Conservation (phyloP, 495 filamentous ascomycete genomes). For the Staphylotrichum longicolle region DNA sequence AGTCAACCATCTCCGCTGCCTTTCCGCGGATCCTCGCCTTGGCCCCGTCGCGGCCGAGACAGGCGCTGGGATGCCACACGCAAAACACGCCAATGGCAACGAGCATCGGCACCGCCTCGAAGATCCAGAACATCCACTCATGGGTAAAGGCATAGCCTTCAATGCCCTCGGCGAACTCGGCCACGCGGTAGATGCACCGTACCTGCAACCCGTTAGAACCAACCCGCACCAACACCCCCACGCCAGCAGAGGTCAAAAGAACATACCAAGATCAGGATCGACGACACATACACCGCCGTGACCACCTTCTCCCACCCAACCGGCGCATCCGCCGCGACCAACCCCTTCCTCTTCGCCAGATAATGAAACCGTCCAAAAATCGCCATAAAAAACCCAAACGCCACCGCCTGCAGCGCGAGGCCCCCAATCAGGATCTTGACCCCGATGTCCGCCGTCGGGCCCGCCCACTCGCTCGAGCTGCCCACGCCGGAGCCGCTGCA, state of each 20-base stretch:
- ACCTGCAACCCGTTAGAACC: slow-evolving; percentile 17
- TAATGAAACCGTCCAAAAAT: slow-evolving; percentile 41
- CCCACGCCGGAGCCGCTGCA: slow-evolving; percentile 29
- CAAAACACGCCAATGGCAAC: slow-evolving; percentile 27
- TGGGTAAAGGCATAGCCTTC: slow-evolving; percentile 50
- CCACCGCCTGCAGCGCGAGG: slow-evolving; percentile 48
- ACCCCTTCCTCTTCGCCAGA: slow-evolving; percentile 1
- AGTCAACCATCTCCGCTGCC: background rate
- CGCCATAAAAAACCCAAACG: slow-evolving; percentile 50
- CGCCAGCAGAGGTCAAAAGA: background rate
- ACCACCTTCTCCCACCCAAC: slow-evolving; percentile 52
- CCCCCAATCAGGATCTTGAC: slow-evolving; percentile 47
- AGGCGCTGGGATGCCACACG: slow-evolving; percentile 12
- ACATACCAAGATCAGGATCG: slow-evolving; percentile 54
- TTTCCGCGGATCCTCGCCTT: background rate
- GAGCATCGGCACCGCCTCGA: slow-evolving; percentile 61
- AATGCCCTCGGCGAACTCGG: slow-evolving; percentile 60
- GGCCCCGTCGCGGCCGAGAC: background rate
- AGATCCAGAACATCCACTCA: slow-evolving; percentile 62
- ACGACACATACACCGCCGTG: slow-evolving; percentile 51
- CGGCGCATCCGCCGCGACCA: slow-evolving; percentile 1
- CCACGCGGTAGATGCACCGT: slow-evolving; percentile 59
- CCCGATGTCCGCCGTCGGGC: slow-evolving; percentile 32
- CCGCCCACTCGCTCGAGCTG: slow-evolving; percentile 32
- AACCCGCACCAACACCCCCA: background rate